A percentile compares a stretch with the other conserved stretches of the same genome.
Evolutionary conservation across 202 grass and related monocot genomes (phyloP).

Genomic region (Saccharum hybrid): DNA sequence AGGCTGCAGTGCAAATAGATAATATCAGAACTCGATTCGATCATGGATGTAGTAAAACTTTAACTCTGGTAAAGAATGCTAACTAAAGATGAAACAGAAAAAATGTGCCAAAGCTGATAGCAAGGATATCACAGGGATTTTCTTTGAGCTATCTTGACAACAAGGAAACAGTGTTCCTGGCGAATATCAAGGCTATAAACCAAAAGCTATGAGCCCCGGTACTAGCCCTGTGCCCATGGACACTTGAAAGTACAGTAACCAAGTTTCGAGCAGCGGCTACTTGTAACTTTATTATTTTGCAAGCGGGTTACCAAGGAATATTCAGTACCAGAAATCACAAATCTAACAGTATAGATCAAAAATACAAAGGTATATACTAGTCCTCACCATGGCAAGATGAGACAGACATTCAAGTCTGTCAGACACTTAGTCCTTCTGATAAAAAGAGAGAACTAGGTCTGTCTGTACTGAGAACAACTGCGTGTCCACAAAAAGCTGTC

Average conservation of each 20-base stretch:
- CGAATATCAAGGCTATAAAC: neutral
- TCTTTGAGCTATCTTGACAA: slow-evolving; percentile 31
- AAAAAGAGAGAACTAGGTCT: slow-evolving; percentile 98
- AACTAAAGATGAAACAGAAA: neutral
- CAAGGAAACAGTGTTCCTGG: neutral
- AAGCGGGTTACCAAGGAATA: neutral
- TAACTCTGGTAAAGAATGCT: slow-evolving; percentile 25
- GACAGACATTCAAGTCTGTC: slow-evolving; percentile 38
- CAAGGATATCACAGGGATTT: neutral
- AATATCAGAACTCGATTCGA: slow-evolving; percentile 11
- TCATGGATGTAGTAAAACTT: slow-evolving; percentile 15
- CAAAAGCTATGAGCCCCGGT: slow-evolving; percentile 9
- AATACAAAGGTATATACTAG: neutral
- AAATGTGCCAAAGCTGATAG: slow-evolving; percentile 17
- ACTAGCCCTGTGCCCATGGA: slow-evolving; percentile 1
- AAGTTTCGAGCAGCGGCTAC: slow-evolving; percentile 1
- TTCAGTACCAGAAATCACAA: neutral
- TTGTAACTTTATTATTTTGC: slow-evolving; percentile 2
- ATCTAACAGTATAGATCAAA: neutral
- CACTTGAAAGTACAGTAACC: neutral
- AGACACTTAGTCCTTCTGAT: slow-evolving; percentile 90
- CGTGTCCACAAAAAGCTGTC: slow-evolving; percentile 94
- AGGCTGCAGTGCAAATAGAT: slow-evolving; percentile 38
- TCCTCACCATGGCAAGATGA: slow-evolving; percentile 52
- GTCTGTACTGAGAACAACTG: slow-evolving; percentile 99